Evolutionary conservation across 2,329 filamentous ascomycete genomes (phyloP).

Genomic region (Penicillium occitanis): DNA sequence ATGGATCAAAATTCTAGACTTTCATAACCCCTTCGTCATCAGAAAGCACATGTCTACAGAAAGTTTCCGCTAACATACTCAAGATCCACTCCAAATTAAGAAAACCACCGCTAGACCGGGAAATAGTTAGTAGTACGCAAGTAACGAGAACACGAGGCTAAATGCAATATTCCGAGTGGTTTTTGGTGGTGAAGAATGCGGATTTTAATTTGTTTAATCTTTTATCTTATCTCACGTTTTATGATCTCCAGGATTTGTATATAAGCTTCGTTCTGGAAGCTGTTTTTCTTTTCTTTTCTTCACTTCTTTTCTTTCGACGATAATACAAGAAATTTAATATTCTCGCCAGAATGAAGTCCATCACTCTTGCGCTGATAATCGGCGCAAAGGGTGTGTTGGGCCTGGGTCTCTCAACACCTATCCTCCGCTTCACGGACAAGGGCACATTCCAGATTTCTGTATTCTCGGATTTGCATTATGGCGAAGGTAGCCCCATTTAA

Average conservation of each 20-base stretch:
- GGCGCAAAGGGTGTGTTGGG: not conserved
- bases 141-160: not conserved
- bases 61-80: not conserved
- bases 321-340: not conserved
- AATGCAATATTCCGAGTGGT: slow-evolving; percentile 5
- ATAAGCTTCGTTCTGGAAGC: not conserved
- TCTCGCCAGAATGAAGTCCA: not conserved
- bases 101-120: not conserved
- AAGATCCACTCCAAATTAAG: not conserved
- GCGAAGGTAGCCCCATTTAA: slow-evolving; percentile 54
- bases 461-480: slow-evolving; percentile 71
- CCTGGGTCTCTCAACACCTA: slow-evolving; percentile 1
- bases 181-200: not conserved
- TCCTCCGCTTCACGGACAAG: slow-evolving; percentile 28
- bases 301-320: not conserved
- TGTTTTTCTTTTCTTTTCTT: not conserved
- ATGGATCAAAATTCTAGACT: not conserved
- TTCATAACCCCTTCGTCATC: not conserved
- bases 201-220: not conserved
- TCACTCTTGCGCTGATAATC: slow-evolving; percentile 2
- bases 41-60: not conserved
- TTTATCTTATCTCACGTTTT: not conserved
- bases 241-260: too few species aligned
- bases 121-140: not conserved
- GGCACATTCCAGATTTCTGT: slow-evolving; percentile 54